These are phyloP conservation scores for Pichia ethanolica DNA, from an alignment of 805 yeast species.

Conservation along the genomic window DNA sequence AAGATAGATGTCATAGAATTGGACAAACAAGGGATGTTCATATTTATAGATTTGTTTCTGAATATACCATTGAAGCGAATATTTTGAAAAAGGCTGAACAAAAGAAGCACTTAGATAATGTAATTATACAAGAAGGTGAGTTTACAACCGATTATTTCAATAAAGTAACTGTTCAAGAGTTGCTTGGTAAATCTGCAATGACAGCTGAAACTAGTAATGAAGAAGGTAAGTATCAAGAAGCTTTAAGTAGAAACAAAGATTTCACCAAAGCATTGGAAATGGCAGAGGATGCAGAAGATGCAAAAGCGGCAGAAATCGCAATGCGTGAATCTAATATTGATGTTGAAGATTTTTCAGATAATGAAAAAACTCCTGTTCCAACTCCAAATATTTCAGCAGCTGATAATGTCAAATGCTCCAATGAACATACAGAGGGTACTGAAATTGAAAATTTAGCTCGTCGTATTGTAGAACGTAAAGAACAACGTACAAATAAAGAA, in stretches of 20 bases:
- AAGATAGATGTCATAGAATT: constrained; percentile 97
- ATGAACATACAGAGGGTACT: constrained; percentile 14
- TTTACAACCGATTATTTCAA: constrained; percentile 95
- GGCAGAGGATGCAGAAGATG: constrained; percentile 92
- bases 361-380: constrained; percentile 20
- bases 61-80: constrained; percentile 92
- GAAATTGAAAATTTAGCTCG: constrained; percentile 19
- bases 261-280: constrained; percentile 54
- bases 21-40: constrained; percentile 98
- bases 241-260: constrained; percentile 17
- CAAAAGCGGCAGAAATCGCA: constrained; percentile 84
- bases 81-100: constrained; percentile 91
- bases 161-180: constrained; percentile 75
- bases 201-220: constrained; percentile 35
- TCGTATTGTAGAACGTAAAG: constrained; percentile 13
- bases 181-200: constrained; percentile 55
- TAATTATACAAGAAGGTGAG: constrained; percentile 95
- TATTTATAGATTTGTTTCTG: constrained; percentile 92
- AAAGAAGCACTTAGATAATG: constrained; percentile 87
- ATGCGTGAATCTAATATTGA: constrained; percentile 80
- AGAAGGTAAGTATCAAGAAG: constrained; percentile 12
- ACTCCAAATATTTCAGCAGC: not conserved
- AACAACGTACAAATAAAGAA: constrained; percentile 5
- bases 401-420: constrained; percentile 16
- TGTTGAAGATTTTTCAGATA: constrained; percentile 74